Conservation (phyloP, 106 monocot genomes). For the Allium cepa region DNA sequence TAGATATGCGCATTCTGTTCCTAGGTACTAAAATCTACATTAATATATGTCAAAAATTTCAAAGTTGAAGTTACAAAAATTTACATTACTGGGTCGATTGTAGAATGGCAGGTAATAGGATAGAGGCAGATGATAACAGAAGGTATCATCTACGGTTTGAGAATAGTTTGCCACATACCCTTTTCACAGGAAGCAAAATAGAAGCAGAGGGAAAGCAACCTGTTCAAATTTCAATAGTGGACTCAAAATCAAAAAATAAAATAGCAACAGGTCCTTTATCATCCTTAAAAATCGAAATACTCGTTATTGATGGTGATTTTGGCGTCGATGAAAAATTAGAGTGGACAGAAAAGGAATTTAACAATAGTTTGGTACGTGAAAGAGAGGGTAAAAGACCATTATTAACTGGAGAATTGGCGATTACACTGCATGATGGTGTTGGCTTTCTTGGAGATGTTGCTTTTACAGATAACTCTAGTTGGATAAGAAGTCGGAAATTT, state of each 20-base stretch:
- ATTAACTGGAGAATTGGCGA: constrained; percentile 50
- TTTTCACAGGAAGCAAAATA: constrained; percentile 72
- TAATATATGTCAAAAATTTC: neutral
- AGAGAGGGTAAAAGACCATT: constrained; percentile 83
- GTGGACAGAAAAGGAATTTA: constrained; percentile 70
- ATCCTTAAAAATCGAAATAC: constrained; percentile 54
- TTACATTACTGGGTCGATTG: neutral
- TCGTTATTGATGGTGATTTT: constrained; percentile 89
- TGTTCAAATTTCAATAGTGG: constrained; percentile 42
- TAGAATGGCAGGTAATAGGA: constrained; percentile 34
- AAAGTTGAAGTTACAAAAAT: neutral
- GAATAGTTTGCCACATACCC: constrained; percentile 52
- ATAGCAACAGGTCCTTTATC: constrained; percentile 49
- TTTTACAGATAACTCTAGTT: constrained; percentile 93
- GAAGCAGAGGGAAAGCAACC: constrained; percentile 48
- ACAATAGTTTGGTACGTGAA: constrained; percentile 50
- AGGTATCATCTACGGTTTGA: constrained; percentile 50
- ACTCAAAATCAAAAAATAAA: constrained; percentile 23
- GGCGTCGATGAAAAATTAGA: constrained; percentile 34
- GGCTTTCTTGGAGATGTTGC: constrained; percentile 43
- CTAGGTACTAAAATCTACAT: constrained; percentile 16
- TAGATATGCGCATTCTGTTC: constrained; percentile 15
- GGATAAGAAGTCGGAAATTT: constrained; percentile 84
- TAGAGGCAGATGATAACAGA: constrained; percentile 19
- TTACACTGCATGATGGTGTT: constrained; percentile 40